Conservation (phyloP, 208 protist species). For the Vickermania spadyakhi region DNA sequence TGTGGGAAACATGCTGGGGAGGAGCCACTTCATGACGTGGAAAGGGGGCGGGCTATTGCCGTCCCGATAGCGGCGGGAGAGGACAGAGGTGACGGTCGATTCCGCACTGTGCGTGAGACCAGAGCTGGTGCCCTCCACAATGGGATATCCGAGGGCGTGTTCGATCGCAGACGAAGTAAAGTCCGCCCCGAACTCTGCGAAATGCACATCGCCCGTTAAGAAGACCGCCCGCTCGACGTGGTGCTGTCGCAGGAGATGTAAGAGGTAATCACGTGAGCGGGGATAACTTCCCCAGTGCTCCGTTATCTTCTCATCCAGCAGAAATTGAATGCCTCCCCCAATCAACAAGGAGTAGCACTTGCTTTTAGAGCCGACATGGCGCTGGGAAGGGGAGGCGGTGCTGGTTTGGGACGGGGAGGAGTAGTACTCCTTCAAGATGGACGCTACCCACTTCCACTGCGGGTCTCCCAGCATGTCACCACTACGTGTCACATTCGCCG, state of each 20-base stretch:
- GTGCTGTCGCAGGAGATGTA: slow-evolving; percentile 31
- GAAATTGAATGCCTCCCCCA: slow-evolving; percentile 64
- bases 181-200: slow-evolving; percentile 70
- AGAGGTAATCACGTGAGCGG: slow-evolving; percentile 35
- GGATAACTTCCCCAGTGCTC: slow-evolving; percentile 77
- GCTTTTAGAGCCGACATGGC: slow-evolving; percentile 12
- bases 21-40: slow-evolving; percentile 14
- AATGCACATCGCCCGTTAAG: slow-evolving; percentile 77
- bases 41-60: slow-evolving; percentile 10
- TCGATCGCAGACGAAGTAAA: slow-evolving; percentile 18
- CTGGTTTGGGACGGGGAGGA: neutral
- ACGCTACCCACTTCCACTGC: slow-evolving; percentile 80
- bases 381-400: neutral
- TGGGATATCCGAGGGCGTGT: slow-evolving; percentile 40
- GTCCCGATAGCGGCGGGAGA: too few species aligned
- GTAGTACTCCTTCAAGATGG: slow-evolving; percentile 21
- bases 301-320: slow-evolving; percentile 62
- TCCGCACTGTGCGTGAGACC: slow-evolving; percentile 72
- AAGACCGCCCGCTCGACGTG: slow-evolving; percentile 54
- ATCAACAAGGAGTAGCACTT: slow-evolving; percentile 57
- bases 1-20: slow-evolving; percentile 33
- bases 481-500: slow-evolving; percentile 23
- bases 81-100: neutral
- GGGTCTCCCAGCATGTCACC: slow-evolving; percentile 69
- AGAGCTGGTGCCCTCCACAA: slow-evolving; percentile 75